phyloP scores from a whole-genome alignment of 2,329 filamentous ascomycete genomes.

The Colletotrichum acutatum region DNA sequence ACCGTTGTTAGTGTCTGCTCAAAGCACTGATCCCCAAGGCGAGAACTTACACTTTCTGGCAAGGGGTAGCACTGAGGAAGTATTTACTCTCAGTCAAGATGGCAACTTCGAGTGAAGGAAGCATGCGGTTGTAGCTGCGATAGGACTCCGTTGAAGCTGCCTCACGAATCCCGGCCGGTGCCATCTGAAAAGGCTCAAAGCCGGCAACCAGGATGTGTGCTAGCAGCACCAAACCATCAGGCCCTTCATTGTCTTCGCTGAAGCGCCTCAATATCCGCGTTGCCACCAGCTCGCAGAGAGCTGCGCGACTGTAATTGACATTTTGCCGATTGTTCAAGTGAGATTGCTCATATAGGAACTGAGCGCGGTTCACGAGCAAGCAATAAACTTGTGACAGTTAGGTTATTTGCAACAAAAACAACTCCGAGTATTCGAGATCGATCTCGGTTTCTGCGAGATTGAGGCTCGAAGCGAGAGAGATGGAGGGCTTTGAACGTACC shows the following conservation, averaged over 20 bases:
- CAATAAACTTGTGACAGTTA: conserved; percentile 74
- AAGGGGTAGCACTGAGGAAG: conserved; percentile 81
- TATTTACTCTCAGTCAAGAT: conserved; percentile 85
- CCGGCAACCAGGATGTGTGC: conserved; percentile 85
- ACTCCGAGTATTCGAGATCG: not conserved
- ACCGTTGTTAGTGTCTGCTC: conserved; percentile 38
- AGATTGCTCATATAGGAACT: conserved; percentile 82
- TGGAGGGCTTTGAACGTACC: conserved; percentile 54
- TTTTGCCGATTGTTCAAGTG: conserved; percentile 83
- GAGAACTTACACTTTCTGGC: conserved; percentile 73
- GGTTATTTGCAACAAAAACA: not conserved
- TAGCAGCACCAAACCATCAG: conserved; percentile 76
- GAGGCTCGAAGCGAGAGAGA: not conserved
- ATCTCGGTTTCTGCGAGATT: not conserved
- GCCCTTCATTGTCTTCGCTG: conserved; percentile 79
- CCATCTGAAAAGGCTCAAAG: conserved; percentile 88
- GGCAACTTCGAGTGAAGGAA: conserved; percentile 84
- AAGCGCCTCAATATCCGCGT: conserved; percentile 82
- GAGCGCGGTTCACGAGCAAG: conserved; percentile 82
- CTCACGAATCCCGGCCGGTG: conserved; percentile 72
- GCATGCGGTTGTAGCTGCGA: conserved; percentile 65
- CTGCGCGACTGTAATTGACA: conserved; percentile 81
- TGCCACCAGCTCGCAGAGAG: conserved; percentile 83
- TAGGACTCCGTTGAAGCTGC: conserved; percentile 63
- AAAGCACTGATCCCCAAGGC: conserved; percentile 60